Evolutionary conservation across 768 basidiomycete genomes (phyloP).

Genomic region (Cantharellus anzutake): DNA sequence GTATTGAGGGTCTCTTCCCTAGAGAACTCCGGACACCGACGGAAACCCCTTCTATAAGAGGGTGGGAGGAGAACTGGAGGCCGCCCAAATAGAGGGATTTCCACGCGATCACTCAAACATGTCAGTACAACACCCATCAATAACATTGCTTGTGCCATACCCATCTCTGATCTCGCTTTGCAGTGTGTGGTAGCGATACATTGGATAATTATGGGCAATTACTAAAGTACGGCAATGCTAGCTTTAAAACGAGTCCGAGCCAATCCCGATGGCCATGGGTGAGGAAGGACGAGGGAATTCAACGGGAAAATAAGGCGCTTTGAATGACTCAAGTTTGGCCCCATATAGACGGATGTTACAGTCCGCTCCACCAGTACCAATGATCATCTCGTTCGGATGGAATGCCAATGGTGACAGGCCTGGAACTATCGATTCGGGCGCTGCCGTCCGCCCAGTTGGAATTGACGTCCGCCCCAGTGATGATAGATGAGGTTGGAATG

Average conservation of each 20-base stretch:
- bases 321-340: background rate
- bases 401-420: slow-evolving; percentile 48
- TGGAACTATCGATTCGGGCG: slow-evolving; percentile 26
- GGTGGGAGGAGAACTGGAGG: slow-evolving; percentile 81
- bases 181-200: no score
- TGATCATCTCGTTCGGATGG: slow-evolving; percentile 78
- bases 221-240: no score
- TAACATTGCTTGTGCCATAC: no score
- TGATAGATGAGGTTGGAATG: slow-evolving; percentile 9
- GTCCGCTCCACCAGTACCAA: slow-evolving; percentile 52
- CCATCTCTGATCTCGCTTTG: no score
- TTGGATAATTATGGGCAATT: no score
- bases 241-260: no score
- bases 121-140: no score
- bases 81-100: slow-evolving; percentile 21
- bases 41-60: slow-evolving; percentile 61
- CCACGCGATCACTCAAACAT: no score
- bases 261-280: no score
- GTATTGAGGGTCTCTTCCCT: slow-evolving; percentile 44
- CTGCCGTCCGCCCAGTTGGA: slow-evolving; percentile 32
- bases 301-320: no score
- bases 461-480: slow-evolving; percentile 29
- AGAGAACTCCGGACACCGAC: slow-evolving; percentile 72
- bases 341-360: slow-evolving; percentile 22
- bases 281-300: no score